Base-by-base conservation (phyloP, 163 green algal species). In the Picocystis sp. region DNA sequence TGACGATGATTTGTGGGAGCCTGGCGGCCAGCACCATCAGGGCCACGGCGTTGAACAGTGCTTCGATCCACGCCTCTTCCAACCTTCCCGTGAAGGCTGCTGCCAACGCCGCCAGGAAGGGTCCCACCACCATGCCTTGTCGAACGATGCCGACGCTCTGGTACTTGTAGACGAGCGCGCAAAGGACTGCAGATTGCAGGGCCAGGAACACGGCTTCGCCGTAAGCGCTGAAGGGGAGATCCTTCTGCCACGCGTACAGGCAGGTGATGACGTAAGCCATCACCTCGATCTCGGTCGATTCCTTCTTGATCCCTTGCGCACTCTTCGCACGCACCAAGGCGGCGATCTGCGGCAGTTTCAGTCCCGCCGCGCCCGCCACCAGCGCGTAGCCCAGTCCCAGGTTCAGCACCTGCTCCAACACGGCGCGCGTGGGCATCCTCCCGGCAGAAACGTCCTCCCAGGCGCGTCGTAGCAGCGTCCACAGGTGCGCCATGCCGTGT, bases 341-440 rank as follows among this genome's bases (percentile, higher is more conserved):
- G 25, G 35, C 19, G n/a, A 59, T 47, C 53, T 59, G 53, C 53
- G 53, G 53, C 13, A 59, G 29, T 11, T 59, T 59, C 17, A 59
- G 17, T 10, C 50, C 17, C 12, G 25, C 35, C 17, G 53, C 47
- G 14, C 35, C 41, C 12, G 29, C 25, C 43, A 59, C 53, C 43
- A 59, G 50, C 35, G 29, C 53, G 53, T 45, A 49, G 12, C 53
- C 53, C 29, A 59, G 38, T 35, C 29, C 25, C n/a, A 38, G 43
- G 25, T 22, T 53, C 21, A 52, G n/a, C 15, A 59, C 29, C 25
- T 53, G 38, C 38, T 44, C 42, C 22, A 59, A 35, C n/a, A 22
- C 9, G 8, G 35, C 11, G 25, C 29, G 29, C 25, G 53, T 47
- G 8, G 53, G 53, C 22, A 59, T 22, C 35, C 43, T 24, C 2